These are phyloP conservation scores for Malassezia psittaci DNA, from an alignment of 1,284 basidiomycete species.

Conservation along the genomic window DNA sequence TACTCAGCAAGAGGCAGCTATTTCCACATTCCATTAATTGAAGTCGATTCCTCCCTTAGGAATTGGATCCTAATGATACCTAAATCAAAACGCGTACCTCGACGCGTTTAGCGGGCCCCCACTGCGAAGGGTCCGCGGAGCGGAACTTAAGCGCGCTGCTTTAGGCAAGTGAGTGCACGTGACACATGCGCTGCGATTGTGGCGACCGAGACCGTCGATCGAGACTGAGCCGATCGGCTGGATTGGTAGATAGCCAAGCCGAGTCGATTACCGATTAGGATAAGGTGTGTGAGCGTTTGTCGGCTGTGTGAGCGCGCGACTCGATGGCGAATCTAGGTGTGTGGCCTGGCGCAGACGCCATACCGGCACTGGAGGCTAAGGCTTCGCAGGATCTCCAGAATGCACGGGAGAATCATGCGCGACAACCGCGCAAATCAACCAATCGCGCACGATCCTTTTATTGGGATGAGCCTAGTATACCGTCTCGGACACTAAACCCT, in stretches of 20 bases:
- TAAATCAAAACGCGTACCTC: no score
- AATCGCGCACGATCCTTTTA: background rate
- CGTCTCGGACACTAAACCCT: background rate
- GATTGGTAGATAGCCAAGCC: background rate
- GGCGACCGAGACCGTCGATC: background rate
- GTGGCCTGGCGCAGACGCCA: background rate
- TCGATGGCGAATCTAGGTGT: background rate
- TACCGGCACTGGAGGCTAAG: background rate
- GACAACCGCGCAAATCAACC: background rate
- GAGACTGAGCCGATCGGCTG: background rate
- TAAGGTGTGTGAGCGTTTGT: no score
- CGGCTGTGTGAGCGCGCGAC: background rate
- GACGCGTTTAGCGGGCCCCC: no score
- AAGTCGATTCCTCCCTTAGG: no score
- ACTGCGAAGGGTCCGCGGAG: no score
- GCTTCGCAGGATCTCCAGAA: conserved; percentile 1
- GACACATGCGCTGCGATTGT: background rate
- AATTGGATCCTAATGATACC: no score
- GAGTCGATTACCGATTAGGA: no score
- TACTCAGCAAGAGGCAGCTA: no score
- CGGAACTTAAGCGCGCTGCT: background rate
- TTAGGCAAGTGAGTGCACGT: background rate
- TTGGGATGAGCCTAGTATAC: background rate
- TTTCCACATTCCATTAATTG: no score
- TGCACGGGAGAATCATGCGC: background rate